These are phyloP conservation scores for Hippophae gyantsensis DNA, from an alignment of 306 rosid genomes.

Conservation along the genomic window DNA sequence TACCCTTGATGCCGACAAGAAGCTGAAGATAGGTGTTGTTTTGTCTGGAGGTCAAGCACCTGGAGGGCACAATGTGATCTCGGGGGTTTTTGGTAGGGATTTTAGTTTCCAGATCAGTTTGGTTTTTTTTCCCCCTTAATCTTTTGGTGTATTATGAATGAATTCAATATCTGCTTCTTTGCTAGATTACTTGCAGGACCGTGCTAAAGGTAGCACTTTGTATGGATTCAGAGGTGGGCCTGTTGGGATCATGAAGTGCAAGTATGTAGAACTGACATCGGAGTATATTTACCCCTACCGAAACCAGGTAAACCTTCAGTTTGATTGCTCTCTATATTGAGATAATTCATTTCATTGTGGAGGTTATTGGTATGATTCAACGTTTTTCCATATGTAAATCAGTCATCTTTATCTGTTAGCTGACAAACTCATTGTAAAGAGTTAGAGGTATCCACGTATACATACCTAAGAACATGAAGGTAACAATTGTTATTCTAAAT, in stretches of 20 bases:
- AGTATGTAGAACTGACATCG: slow-evolving; percentile 49
- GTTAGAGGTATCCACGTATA: no score
- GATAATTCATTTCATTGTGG: no score
- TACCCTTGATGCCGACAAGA: slow-evolving; percentile 17
- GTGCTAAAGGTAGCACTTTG: slow-evolving; percentile 54
- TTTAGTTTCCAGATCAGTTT: neutral
- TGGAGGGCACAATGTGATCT: slow-evolving; percentile 87
- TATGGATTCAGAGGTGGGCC: slow-evolving; percentile 89
- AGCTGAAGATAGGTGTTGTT: slow-evolving; percentile 78
- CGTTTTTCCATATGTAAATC: no score
- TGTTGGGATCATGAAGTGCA: slow-evolving; percentile 80
- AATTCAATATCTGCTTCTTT: neutral
- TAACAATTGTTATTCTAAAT: no score
- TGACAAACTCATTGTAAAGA: no score
- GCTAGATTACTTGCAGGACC: slow-evolving; percentile 65
- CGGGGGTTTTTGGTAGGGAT: slow-evolving; percentile 58
- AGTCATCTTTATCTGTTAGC: no score
- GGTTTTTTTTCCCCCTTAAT: neutral
- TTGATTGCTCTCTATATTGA: neutral
- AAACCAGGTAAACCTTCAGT: slow-evolving; percentile 48
- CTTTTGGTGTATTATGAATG: neutral
- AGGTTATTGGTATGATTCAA: no score
- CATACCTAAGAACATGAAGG: no score
- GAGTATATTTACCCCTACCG: slow-evolving; percentile 72
- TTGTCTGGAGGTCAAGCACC: slow-evolving; percentile 95